Evolutionary conservation across 306 rosid species (phyloP).

Genomic region (Inga oerstediana): DNA sequence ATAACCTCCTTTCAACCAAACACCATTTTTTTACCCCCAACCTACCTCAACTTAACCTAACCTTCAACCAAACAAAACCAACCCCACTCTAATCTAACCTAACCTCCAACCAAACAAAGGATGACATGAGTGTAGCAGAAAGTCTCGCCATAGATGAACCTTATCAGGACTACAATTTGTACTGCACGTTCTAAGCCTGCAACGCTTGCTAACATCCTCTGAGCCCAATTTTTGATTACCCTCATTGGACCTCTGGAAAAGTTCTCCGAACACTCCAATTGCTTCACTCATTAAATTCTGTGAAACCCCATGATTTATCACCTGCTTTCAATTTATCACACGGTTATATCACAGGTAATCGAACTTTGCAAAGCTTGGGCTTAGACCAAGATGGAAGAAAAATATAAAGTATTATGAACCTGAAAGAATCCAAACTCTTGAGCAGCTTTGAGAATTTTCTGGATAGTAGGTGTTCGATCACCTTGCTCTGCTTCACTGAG

Average conservation of each 20-base stretch:
- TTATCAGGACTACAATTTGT: background rate
- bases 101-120: no score
- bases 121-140: background rate
- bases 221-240: background rate
- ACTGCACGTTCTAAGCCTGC: background rate
- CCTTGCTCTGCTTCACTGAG: slow-evolving; percentile 11
- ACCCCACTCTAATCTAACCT: no score
- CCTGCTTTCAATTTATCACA: slow-evolving; percentile 9
- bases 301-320: slow-evolving; percentile 29
- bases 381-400: background rate
- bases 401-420: background rate
- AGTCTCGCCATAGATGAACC: slow-evolving; percentile 3
- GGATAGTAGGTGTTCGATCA: background rate
- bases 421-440: slow-evolving; percentile 24
- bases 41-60: no score
- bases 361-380: background rate
- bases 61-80: no score
- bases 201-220: background rate
- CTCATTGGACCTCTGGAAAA: background rate
- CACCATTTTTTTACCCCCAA: no score
- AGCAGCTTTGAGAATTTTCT: background rate
- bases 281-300: slow-evolving; percentile 6
- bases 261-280: slow-evolving; percentile 25
- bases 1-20: no score
- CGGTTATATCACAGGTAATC: background rate